phyloP scores from a whole-genome alignment of 2,329 filamentous ascomycete genomes.

The Alternaria hordeiaustralica region DNA sequence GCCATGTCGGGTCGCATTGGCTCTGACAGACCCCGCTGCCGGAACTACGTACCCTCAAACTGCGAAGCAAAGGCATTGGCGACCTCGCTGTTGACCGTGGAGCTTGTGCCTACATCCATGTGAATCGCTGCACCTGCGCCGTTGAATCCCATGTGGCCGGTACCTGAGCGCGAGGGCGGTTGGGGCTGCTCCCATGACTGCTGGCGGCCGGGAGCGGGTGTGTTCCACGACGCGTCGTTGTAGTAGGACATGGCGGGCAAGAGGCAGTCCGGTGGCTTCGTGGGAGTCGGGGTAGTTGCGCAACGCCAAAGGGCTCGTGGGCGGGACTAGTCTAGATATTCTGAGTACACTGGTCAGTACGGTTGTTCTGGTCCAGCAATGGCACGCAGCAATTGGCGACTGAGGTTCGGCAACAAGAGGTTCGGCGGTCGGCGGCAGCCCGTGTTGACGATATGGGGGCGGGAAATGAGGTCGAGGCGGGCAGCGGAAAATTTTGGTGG shows the following conservation, averaged over 20 bases:
- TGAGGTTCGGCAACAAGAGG: constrained; percentile 12
- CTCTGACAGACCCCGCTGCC: neutral
- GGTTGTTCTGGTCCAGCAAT: neutral
- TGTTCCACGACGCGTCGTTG: constrained; percentile 68
- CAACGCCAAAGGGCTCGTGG: constrained; percentile 21
- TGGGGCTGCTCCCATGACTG: constrained; percentile 75
- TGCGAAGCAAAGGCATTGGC: constrained; percentile 81
- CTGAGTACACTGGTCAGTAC: constrained; percentile 24
- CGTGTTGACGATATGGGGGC: constrained; percentile 30
- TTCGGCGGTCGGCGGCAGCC: constrained; percentile 20
- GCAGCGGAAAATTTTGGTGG: constrained; percentile 45
- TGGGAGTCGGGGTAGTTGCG: constrained; percentile 9
- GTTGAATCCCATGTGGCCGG: constrained; percentile 34
- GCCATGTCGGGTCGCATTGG: constrained; percentile 4
- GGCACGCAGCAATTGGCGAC: constrained; percentile 18
- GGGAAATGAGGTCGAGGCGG: constrained; percentile 36
- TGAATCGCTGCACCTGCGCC: constrained; percentile 34
- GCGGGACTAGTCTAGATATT: constrained; percentile 10
- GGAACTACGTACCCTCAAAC: constrained; percentile 77
- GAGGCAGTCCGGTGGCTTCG: constrained; percentile 13
- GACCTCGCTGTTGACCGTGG: constrained; percentile 71
- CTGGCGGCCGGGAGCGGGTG: constrained; percentile 67
- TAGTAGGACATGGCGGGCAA: constrained; percentile 68
- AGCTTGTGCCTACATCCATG: constrained; percentile 69
- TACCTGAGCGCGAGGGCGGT: constrained; percentile 76